phyloP scores from a whole-genome alignment of 2,329 filamentous ascomycete genomes.

The Didymella pinodella region DNA sequence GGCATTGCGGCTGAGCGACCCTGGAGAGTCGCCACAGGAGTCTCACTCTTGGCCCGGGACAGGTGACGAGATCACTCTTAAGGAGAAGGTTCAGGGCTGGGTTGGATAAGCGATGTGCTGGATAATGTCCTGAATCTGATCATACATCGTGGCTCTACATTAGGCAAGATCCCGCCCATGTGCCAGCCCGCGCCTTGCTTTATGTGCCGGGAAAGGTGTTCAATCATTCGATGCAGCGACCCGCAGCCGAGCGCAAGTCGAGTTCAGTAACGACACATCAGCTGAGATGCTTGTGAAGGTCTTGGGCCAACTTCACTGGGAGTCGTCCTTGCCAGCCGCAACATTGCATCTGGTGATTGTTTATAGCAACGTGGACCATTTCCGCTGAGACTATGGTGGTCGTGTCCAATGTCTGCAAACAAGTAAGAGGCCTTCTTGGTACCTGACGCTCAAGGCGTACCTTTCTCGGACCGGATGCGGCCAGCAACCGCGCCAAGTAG shows the following conservation, averaged over 20 bases:
- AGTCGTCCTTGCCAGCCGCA: neutral
- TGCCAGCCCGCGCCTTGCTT: neutral
- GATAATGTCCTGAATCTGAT: neutral
- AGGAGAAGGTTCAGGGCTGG: constrained; percentile 40
- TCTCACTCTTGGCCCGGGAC: constrained; percentile 39
- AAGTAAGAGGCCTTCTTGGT: neutral
- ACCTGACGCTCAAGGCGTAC: constrained; percentile 1
- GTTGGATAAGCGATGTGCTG: constrained; percentile 16
- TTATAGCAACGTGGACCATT: neutral
- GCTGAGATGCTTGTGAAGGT: constrained; percentile 8
- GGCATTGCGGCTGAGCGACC: constrained; percentile 20
- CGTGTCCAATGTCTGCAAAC: neutral
- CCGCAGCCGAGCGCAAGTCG: constrained; percentile 5
- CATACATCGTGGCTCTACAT: neutral
- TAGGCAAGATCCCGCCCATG: too few species aligned
- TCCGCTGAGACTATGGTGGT: neutral
- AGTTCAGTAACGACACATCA: constrained; percentile 10
- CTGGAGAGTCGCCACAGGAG: constrained; percentile 24
- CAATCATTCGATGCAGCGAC: neutral
- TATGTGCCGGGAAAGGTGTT: neutral
- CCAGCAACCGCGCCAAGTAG: constrained; percentile 1
- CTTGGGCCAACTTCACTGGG: neutral
- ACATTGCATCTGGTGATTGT: neutral
- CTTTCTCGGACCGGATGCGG: constrained; percentile 3
- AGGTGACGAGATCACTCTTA: constrained; percentile 23